phyloP scores from a whole-genome alignment of 2,329 filamentous ascomycete species.

The Plectosphaerella cucumerina region DNA sequence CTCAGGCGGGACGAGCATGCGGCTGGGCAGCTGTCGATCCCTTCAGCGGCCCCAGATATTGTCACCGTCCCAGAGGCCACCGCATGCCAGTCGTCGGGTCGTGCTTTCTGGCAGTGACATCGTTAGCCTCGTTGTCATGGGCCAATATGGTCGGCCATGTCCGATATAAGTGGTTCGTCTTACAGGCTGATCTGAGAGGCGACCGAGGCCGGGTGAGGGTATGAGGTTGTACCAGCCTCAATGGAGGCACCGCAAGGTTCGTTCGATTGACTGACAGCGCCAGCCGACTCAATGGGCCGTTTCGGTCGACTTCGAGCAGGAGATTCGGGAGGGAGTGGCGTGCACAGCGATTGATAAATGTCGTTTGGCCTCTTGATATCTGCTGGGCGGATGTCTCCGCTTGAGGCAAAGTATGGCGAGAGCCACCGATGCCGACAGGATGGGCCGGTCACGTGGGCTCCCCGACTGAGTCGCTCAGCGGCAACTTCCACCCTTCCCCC shows the following conservation, averaged over 20 bases:
- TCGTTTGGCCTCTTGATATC: background rate
- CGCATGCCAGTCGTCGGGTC: background rate
- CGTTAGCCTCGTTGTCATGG: background rate
- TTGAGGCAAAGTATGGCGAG: background rate
- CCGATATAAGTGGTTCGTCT: background rate
- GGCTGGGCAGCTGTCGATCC: constrained; percentile 4
- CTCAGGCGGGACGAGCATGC: constrained; percentile 3
- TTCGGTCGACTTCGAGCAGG: background rate
- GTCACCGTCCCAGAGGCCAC: background rate
- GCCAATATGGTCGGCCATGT: background rate
- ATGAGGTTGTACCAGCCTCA: background rate
- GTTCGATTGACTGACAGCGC: background rate
- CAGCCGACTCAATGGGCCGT: background rate
- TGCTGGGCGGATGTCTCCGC: background rate
- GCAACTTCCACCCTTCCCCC: too few species aligned
- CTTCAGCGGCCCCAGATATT: constrained; percentile 1
- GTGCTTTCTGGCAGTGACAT: background rate
- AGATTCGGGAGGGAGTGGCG: background rate
- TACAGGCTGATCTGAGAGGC: background rate
- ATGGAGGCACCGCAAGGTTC: too few species aligned
- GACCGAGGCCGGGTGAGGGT: background rate
- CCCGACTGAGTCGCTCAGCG: background rate
- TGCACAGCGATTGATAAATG: background rate
- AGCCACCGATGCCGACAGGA: background rate
- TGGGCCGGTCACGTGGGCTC: background rate